These are phyloP conservation scores for Durusdinium trenchii DNA, from an alignment of 73 alveolate genomes.

Conservation along the genomic window DNA sequence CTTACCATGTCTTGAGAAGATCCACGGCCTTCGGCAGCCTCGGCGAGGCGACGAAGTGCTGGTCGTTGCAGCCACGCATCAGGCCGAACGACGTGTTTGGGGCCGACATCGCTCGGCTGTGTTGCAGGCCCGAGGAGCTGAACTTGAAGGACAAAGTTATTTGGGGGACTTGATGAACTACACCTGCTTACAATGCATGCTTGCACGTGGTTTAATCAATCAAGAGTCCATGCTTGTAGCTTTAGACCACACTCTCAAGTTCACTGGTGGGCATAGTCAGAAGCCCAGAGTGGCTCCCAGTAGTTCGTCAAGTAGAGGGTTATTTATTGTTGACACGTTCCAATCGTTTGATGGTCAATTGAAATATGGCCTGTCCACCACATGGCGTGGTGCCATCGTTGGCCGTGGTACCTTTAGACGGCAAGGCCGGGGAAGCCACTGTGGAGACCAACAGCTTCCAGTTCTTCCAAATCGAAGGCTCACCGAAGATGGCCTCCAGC, in stretches of 20 bases:
- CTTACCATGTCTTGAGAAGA: too few relatives aligned
- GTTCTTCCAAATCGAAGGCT: neutral
- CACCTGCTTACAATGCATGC: too few relatives aligned
- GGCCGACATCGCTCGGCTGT: neutral
- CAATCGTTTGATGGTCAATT: neutral
- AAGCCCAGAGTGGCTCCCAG: neutral
- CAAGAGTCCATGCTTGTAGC: too few relatives aligned
- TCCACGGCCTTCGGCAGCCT: too few relatives aligned
- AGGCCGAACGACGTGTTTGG: neutral
- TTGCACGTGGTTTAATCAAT: too few relatives aligned
- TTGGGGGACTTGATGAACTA: too few relatives aligned
- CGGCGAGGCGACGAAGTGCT: constrained; percentile 23
- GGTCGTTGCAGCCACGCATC: constrained; percentile 40
- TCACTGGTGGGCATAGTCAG: neutral
- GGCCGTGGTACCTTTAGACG: neutral
- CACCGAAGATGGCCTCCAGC: too few relatives aligned
- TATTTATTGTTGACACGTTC: neutral
- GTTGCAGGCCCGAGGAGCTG: too few relatives aligned
- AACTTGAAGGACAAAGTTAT: too few relatives aligned
- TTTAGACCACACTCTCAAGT: neutral
- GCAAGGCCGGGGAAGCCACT: constrained; percentile 28
- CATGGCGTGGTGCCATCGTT: neutral
- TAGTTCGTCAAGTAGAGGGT: too few relatives aligned
- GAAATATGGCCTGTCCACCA: neutral
- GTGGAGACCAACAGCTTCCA: constrained; percentile 74